phyloP scores from a whole-genome alignment of 306 rosid species.

The Inga leiocalycina region DNA sequence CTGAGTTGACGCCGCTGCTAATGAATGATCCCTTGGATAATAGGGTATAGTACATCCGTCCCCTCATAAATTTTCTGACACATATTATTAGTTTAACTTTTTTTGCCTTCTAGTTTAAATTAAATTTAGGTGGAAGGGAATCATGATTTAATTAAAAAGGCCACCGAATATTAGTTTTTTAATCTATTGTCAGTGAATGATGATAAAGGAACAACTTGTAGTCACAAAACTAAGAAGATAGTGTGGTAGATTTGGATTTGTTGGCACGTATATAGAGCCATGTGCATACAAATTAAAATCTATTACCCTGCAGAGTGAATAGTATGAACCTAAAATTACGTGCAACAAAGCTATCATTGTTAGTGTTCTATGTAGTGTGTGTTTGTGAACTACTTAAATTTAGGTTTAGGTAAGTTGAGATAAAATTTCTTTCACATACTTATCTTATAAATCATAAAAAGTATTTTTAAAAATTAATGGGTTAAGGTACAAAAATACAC shows the following conservation, averaged over 20 bases:
- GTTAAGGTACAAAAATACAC: no score
- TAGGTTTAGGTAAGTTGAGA: no score
- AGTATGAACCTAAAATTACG: not conserved
- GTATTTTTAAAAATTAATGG: no score
- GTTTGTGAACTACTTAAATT: no score
- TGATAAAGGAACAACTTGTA: not conserved
- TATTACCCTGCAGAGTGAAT: not conserved
- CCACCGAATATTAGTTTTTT: not conserved
- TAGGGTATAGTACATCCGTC: not conserved
- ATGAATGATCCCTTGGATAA: not conserved
- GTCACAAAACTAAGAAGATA: not conserved
- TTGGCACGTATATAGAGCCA: not conserved
- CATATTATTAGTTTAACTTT: not conserved
- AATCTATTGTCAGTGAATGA: not conserved
- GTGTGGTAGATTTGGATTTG: not conserved
- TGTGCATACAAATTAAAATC: constrained; percentile 5
- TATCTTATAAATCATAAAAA: no score
- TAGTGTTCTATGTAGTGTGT: no score
- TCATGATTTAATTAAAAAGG: not conserved
- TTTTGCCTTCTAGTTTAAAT: not conserved
- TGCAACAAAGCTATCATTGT: not conserved
- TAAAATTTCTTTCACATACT: no score
- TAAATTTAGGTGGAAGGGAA: not conserved
- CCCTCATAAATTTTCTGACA: not conserved
- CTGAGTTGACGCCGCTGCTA: not conserved